Evolutionary conservation across 1,284 basidiomycete species (phyloP).

Genomic region (Heimioporus retisporus): DNA sequence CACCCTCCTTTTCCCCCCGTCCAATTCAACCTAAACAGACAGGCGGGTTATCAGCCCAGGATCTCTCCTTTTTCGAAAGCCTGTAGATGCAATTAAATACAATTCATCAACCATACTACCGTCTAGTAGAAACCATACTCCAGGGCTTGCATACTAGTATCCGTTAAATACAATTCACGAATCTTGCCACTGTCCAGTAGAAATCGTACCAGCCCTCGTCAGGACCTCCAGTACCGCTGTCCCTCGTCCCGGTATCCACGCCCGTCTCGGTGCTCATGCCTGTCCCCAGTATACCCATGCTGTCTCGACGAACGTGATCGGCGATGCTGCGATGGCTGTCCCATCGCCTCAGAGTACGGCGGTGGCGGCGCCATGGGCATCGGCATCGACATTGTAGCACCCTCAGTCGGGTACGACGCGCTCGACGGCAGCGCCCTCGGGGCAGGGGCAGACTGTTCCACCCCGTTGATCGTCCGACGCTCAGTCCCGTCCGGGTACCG

Average conservation of each 20-base stretch:
- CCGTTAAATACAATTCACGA: too few relatives aligned
- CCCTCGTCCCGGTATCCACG: constrained; percentile 21
- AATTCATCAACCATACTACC: too few relatives aligned
- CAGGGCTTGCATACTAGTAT: too few relatives aligned
- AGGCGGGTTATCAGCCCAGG: constrained; percentile 72
- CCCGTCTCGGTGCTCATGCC: constrained; percentile 21
- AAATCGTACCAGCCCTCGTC: neutral
- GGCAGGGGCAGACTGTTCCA: constrained; percentile 59
- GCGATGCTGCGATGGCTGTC: constrained; percentile 17
- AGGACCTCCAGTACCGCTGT: constrained; percentile 28
- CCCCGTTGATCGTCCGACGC: constrained; percentile 72
- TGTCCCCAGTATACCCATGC: constrained; percentile 23
- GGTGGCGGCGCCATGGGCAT: constrained; percentile 25
- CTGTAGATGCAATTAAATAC: constrained; percentile 45
- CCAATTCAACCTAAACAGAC: constrained; percentile 39
- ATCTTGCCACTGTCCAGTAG: too few relatives aligned
- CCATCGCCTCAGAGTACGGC: constrained; percentile 30
- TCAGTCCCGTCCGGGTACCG: constrained; percentile 73
- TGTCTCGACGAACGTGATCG: constrained; percentile 33
- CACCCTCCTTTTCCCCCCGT: constrained; percentile 1
- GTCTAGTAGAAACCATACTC: too few relatives aligned
- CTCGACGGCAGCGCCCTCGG: constrained; percentile 20
- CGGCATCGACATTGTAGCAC: too few relatives aligned
- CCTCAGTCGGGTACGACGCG: constrained; percentile 12
- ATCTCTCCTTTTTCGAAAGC: constrained; percentile 82